These are phyloP conservation scores for Wallacemonas sp. DNA, from an alignment of 208 protist species.

Conservation along the genomic window DNA sequence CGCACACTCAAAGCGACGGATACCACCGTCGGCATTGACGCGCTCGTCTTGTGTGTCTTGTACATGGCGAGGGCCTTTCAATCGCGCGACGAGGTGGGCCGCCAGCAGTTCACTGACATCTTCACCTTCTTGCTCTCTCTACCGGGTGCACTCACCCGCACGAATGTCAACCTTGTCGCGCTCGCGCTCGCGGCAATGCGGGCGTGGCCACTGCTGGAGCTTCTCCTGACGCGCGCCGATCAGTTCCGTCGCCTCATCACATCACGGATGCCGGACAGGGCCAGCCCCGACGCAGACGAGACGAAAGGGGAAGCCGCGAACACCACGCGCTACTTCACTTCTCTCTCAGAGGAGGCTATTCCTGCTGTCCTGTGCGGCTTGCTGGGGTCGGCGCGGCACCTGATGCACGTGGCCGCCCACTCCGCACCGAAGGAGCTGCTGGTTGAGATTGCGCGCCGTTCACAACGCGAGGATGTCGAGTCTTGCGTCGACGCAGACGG, in stretches of 20 bases:
- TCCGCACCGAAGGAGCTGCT: conserved; percentile 51
- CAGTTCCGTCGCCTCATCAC: conserved; percentile 9
- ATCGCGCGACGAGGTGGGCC: conserved; percentile 6
- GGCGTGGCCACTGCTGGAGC: conserved; percentile 52
- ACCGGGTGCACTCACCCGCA: conserved; percentile 40
- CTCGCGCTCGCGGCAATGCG: conserved; percentile 40
- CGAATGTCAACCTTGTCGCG: conserved; percentile 60
- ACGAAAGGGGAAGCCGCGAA: too few relatives aligned
- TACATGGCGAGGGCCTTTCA: conserved; percentile 39
- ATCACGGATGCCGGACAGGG: not conserved
- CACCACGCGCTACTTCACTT: conserved; percentile 43
- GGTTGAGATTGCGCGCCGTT: conserved; percentile 54
- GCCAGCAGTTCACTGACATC: conserved; percentile 44
- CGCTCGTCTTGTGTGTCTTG: conserved; percentile 46
- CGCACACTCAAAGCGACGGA: conserved; percentile 21
- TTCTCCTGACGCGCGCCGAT: conserved; percentile 44
- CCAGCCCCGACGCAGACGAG: not conserved
- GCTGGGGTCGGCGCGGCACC: conserved; percentile 56
- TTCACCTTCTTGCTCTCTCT: conserved; percentile 49
- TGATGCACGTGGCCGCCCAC: conserved; percentile 61
- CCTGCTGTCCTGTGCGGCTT: conserved; percentile 43
- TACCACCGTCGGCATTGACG: conserved; percentile 40
- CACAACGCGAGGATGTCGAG: conserved; percentile 60
- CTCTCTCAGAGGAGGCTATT: conserved; percentile 51
- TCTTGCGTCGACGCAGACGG: conserved; percentile 50